A percentile compares a stretch with the other conserved stretches of the same genome.
Evolutionary conservation across 179 eudicot genomes (phyloP).

Genomic region (Silene coronaria): DNA sequence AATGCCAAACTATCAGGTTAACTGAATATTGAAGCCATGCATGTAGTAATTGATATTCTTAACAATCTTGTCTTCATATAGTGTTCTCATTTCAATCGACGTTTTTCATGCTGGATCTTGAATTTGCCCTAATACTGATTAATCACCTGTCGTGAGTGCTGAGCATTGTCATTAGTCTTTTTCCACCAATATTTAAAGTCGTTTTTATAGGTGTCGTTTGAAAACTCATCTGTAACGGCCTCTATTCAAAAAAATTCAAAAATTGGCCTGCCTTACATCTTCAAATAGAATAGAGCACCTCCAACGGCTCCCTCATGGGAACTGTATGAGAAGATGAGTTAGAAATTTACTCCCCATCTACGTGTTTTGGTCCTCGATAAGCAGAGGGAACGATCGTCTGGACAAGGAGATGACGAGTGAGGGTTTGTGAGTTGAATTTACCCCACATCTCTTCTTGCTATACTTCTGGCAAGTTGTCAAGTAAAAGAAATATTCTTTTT

Average conservation of each 20-base stretch:
- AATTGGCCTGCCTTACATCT: neutral
- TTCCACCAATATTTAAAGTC: neutral
- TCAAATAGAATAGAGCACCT: neutral
- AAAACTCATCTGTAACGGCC: neutral
- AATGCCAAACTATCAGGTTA: conserved; percentile 93
- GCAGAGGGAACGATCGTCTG: neutral
- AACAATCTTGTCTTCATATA: neutral
- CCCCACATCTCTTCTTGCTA: neutral
- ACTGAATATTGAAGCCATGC: neutral
- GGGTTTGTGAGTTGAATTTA: neutral
- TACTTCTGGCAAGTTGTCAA: neutral
- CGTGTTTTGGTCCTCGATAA: neutral
- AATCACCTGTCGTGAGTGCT: neutral
- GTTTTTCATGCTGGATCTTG: neutral
- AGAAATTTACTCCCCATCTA: neutral
- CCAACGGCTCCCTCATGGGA: neutral
- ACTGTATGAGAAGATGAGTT: neutral
- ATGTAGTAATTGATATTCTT: neutral
- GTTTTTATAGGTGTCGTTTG: neutral
- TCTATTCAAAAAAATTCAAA: neutral
- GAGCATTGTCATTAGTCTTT: neutral
- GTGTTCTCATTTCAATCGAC: neutral
- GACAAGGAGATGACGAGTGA: neutral
- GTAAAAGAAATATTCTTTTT: neutral
- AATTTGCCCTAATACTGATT: neutral